phyloP scores from a whole-genome alignment of 805 yeast species.

The Phaffomyces thermotolerans region DNA sequence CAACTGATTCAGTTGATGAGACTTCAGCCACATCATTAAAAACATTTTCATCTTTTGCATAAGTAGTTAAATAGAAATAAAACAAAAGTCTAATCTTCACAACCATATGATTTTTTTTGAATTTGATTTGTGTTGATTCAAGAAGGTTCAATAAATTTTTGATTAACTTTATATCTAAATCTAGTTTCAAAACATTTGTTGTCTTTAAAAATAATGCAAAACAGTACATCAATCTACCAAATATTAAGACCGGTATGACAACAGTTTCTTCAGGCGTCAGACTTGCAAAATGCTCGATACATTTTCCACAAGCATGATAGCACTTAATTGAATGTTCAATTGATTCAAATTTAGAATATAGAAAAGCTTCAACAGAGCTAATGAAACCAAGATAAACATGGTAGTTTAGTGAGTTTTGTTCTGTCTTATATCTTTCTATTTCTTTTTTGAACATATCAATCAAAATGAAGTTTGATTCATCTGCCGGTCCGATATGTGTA shows the following conservation, averaged over 20 bases:
- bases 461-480: slow-evolving; percentile 14
- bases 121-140: slow-evolving; percentile 11
- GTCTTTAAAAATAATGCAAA: slow-evolving; percentile 23
- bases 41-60: slow-evolving; percentile 21
- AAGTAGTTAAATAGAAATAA: slow-evolving; percentile 23
- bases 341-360: slow-evolving; percentile 17
- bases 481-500: slow-evolving; percentile 9
- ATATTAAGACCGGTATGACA: slow-evolving; percentile 17
- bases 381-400: slow-evolving; percentile 15
- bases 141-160: slow-evolving; percentile 13
- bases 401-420: slow-evolving; percentile 7
- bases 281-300: slow-evolving; percentile 12
- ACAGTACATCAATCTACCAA: slow-evolving; percentile 23
- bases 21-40: slow-evolving; percentile 16
- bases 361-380: slow-evolving; percentile 20
- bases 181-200: slow-evolving; percentile 14
- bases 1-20: slow-evolving; percentile 9
- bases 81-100: slow-evolving; percentile 18
- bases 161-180: slow-evolving; percentile 12
- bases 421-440: slow-evolving; percentile 9
- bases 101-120: slow-evolving; percentile 16
- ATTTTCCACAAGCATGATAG: slow-evolving; percentile 16
- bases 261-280: slow-evolving; percentile 14
- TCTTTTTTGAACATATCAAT: slow-evolving; percentile 13
- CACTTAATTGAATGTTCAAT: slow-evolving; percentile 16